Base-by-base conservation (phyloP, 176 grass and related monocot genomes). In the Musa troglodytarum region DNA sequence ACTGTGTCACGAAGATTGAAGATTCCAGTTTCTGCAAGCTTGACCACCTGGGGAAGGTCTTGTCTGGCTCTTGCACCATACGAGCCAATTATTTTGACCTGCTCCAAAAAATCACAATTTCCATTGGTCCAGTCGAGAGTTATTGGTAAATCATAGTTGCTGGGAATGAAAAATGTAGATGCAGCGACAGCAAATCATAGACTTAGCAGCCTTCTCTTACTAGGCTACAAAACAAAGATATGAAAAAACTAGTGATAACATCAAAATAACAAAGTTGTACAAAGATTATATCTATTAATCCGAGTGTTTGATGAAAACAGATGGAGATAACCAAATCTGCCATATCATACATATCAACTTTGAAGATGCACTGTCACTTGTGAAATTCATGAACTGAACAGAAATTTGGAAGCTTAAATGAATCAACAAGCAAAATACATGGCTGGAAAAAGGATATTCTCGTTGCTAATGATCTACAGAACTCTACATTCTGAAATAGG, bases 1-100 rank as follows among this genome's bases (percentile, higher is more conserved):
- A 98, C 75, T 50, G 90, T 69, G 11, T 93, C 88, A 68, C 89
- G 71, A 8, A 93, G 86, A 79, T 98, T 87, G 84, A 98, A 98
- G 53, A 84, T 76, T 0, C 88, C 95, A 1, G 75, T 91, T 78
- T 98, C 90, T 0, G 95, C 90, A 34, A 91, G 95, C 78, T 91
- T 98, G 51, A 98, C 95, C 23, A 98, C 84, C 69, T 93, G 90
- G 82, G 95, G 95, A 89, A 98, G 95, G 82, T 98, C 95, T 86
- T 98, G 95, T 73, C 95, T 98, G 50, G 95, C 88, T 84, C 95
- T 98, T 24, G 95, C 90, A 49, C 95, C 95, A 1, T 98, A 98
- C 17, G 95, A 98, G 1, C 95, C 95, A 80, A 98, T 89, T 85
- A 98, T 93, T 58, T 98, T 93, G 69, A 98, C 86, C 95, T 98